Conservation (phyloP, 371 early-diverging fungal species). For the Rhizopus stolonifer region DNA sequence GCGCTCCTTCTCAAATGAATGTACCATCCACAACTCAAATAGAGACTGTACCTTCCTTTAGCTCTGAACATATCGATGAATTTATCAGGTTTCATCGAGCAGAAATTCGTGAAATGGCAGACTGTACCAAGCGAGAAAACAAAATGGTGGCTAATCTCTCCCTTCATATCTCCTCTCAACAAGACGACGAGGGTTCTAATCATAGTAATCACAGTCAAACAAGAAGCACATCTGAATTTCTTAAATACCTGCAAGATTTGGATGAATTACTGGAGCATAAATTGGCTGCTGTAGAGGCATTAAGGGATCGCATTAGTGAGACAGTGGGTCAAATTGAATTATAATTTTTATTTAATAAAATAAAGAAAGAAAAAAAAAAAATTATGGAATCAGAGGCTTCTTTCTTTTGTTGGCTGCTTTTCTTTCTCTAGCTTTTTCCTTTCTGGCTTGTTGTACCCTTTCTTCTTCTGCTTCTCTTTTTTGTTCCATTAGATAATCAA, state of each 20-base stretch:
- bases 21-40: background rate
- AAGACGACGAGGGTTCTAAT: conserved; percentile 25
- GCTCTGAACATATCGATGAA: conserved; percentile 54
- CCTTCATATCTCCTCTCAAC: conserved; percentile 39
- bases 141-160: conserved; percentile 78
- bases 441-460: background rate
- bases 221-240: conserved; percentile 21
- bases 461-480: background rate
- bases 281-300: conserved; percentile 46
- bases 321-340: conserved; percentile 37
- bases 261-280: conserved; percentile 62
- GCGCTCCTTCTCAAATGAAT: no score
- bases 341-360: conserved; percentile 3
- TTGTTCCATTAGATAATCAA: background rate
- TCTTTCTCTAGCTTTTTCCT: background rate
- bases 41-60: conserved; percentile 25
- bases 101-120: conserved; percentile 78
- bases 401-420: background rate
- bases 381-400: background rate
- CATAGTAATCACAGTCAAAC: no score
- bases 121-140: conserved; percentile 79
- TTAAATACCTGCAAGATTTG: conserved; percentile 54
- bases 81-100: conserved; percentile 79
- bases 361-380: background rate
- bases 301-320: conserved; percentile 50